phyloP scores from a whole-genome alignment of 2,329 filamentous ascomycete species.

The Pseudogymnoascus sp. region DNA sequence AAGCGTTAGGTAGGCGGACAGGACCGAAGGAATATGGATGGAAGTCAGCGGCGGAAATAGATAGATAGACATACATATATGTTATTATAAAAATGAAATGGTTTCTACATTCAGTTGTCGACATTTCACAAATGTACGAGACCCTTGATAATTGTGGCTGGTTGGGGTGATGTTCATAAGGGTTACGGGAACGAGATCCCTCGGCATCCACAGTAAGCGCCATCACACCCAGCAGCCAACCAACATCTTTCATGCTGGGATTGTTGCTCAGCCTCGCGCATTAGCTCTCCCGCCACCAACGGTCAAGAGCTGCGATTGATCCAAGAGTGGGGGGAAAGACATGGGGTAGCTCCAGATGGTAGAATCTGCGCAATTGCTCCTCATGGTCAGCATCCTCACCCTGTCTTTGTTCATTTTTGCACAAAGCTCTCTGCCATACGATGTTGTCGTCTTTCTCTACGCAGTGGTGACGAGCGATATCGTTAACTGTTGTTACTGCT shows the following conservation, averaged over 20 bases:
- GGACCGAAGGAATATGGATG: not conserved
- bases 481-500: not conserved
- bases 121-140: not conserved
- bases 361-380: not conserved
- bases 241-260: not conserved
- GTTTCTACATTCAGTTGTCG: not conserved
- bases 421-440: not conserved
- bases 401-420: not conserved
- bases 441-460: not conserved
- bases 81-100: not conserved
- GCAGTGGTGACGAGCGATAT: conserved; percentile 1
- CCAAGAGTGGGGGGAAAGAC: not conserved
- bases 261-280: not conserved
- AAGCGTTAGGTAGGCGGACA: not conserved
- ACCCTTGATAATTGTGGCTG: not conserved
- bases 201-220: conserved; percentile 7
- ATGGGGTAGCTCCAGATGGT: not conserved
- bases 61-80: conserved; percentile 7
- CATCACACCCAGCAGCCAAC: not conserved
- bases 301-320: not conserved
- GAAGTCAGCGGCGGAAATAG: not conserved
- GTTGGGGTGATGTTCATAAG: conserved; percentile 1
- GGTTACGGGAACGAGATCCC: not conserved
- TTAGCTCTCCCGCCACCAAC: conserved; percentile 2
- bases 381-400: not conserved